Evolutionary conservation across 2,329 filamentous ascomycete species (phyloP).

Genomic region (Cucurbitaria berberidis): DNA sequence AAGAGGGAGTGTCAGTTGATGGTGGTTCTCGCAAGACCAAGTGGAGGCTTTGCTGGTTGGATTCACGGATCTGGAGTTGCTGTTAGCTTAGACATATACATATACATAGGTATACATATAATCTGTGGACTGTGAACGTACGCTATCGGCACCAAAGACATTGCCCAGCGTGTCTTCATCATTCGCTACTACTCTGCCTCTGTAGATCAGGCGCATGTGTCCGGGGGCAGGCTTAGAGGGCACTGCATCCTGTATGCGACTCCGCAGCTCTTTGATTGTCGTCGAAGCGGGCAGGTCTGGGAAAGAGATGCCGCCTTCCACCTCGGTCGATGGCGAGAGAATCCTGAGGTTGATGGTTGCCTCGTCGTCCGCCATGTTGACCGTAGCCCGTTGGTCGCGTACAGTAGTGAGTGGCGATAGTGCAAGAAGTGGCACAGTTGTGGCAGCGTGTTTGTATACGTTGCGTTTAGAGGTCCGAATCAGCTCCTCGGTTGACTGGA

Average conservation of each 20-base stretch:
- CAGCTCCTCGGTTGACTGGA: conserved; percentile 13
- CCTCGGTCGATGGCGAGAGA: conserved; percentile 48
- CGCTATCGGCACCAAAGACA: conserved; percentile 59
- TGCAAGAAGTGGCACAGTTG: conserved; percentile 7
- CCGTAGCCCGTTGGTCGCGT: neutral
- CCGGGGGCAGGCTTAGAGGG: conserved; percentile 47
- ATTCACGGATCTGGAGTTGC: conserved; percentile 42
- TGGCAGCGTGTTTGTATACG: conserved; percentile 37
- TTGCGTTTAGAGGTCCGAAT: conserved; percentile 37
- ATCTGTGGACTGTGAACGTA: conserved; percentile 40
- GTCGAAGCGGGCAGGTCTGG: conserved; percentile 40
- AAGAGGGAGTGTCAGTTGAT: conserved; percentile 8
- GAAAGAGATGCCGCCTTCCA: conserved; percentile 43
- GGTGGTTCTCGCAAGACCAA: conserved; percentile 47
- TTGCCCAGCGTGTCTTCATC: conserved; percentile 56
- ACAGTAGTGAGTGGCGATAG: conserved; percentile 1
- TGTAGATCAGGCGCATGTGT: conserved; percentile 64
- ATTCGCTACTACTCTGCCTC: conserved; percentile 60
- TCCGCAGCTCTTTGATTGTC: conserved; percentile 61
- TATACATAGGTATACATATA: neutral
- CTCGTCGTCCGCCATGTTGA: conserved; percentile 33
- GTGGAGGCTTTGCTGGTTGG: conserved; percentile 46
- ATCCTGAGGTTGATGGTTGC: conserved; percentile 46
- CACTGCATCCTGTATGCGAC: conserved; percentile 58
- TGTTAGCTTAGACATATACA: conserved; percentile 22